phyloP scores from a whole-genome alignment of 148 eudicot genomes.

The Persicaria maculosa region DNA sequence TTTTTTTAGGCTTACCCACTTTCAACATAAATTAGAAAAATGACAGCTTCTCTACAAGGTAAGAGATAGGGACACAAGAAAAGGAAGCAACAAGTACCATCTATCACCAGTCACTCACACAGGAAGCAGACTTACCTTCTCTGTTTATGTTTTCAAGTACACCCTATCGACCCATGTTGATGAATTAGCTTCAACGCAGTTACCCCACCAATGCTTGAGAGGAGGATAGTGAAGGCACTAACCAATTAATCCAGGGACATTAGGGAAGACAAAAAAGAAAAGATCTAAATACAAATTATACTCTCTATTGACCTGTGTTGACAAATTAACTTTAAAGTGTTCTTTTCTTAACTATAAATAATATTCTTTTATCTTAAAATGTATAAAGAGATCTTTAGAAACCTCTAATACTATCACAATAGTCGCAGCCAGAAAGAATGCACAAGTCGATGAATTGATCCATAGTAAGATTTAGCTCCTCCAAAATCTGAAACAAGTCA shows the following conservation, averaged over 20 bases:
- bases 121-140: slow-evolving; percentile 44
- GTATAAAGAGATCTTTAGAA: background rate
- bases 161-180: slow-evolving; percentile 88
- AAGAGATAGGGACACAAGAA: background rate
- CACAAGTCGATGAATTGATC: slow-evolving; percentile 98
- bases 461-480: slow-evolving; percentile 84
- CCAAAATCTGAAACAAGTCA: slow-evolving; percentile 59
- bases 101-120: background rate
- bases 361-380: background rate
- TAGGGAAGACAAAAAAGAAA: background rate
- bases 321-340: slow-evolving; percentile 82
- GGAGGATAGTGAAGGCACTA: background rate
- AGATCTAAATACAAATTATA: background rate
- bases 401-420: slow-evolving; percentile 97
- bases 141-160: slow-evolving; percentile 81
- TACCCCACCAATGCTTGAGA: slow-evolving; percentile 76
- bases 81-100: background rate
- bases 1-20: background rate
- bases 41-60: background rate
- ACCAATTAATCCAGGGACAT: background rate
- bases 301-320: slow-evolving; percentile 80
- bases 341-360: slow-evolving; percentile 27
- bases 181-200: slow-evolving; percentile 96
- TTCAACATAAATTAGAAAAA: background rate
- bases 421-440: slow-evolving; percentile 96